Evolutionary conservation across 495 filamentous ascomycete species (phyloP).

Genomic region (Xylaria flabelliformis): DNA sequence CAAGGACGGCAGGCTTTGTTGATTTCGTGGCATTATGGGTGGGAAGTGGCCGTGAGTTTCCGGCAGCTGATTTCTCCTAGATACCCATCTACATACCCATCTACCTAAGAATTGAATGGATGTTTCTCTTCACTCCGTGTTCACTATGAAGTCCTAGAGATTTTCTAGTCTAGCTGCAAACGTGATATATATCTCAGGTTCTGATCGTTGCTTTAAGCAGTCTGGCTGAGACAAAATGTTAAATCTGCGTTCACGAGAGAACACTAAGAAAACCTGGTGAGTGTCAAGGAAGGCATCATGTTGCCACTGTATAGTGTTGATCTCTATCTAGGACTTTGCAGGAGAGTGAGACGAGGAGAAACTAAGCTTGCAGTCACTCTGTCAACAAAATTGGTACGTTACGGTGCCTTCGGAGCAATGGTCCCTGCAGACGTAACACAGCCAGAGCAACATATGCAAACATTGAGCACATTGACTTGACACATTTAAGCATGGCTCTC

Average conservation of each 20-base stretch:
- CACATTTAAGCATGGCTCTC: neutral
- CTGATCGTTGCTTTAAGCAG: neutral
- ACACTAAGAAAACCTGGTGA: neutral
- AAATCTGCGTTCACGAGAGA: too few relatives aligned
- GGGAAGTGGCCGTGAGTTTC: neutral
- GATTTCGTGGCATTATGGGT: neutral
- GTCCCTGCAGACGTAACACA: constrained; percentile 1
- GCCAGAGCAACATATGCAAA: constrained; percentile 1
- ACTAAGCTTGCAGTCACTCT: neutral
- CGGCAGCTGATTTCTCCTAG: neutral
- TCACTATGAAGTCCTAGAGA: neutral
- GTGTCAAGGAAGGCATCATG: neutral
- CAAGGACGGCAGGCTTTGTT: neutral
- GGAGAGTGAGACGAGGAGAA: neutral
- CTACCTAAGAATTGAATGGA: neutral
- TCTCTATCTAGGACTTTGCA: neutral
- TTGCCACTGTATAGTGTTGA: neutral
- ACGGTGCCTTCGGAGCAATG: neutral
- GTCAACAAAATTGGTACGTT: neutral
- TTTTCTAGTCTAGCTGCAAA: constrained; percentile 3
- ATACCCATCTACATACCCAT: neutral
- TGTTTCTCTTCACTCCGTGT: neutral
- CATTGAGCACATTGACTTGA: neutral
- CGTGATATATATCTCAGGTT: constrained; percentile 3
- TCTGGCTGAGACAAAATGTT: constrained; percentile 22